phyloP scores from a whole-genome alignment of 176 grass and related monocot genomes.

The Oryza glaberrima region DNA sequence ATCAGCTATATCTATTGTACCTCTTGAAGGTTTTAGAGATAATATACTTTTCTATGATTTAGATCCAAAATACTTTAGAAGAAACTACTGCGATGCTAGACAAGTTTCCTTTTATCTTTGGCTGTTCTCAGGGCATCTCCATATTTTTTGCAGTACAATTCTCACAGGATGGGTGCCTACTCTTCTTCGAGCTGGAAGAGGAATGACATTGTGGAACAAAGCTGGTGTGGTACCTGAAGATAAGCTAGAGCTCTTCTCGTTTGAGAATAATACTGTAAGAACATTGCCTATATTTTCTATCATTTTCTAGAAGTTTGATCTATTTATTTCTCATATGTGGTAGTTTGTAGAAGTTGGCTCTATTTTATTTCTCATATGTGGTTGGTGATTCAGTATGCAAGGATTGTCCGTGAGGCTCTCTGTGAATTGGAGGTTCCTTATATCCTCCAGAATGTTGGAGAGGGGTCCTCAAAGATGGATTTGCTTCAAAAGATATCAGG shows the following conservation, averaged over 20 bases:
- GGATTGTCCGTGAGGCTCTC: constrained; percentile 83
- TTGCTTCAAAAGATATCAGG: constrained; percentile 51
- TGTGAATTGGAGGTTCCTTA: constrained; percentile 97
- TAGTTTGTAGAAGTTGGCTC: not conserved
- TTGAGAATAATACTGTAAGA: constrained; percentile 85
- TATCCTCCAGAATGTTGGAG: constrained; percentile 77
- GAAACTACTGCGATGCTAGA: not conserved
- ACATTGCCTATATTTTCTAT: not conserved
- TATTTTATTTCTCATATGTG: constrained; percentile 5
- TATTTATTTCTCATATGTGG: constrained; percentile 12
- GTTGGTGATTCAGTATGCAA: constrained; percentile 57
- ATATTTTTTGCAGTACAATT: constrained; percentile 63
- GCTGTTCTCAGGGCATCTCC: not conserved
- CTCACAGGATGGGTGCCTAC: constrained; percentile 94
- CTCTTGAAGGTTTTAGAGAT: not conserved
- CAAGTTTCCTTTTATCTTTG: not conserved
- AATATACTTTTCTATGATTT: not conserved
- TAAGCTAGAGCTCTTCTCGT: constrained; percentile 86
- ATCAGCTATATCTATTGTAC: constrained; percentile 1
- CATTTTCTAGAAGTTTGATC: not conserved
- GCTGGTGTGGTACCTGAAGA: constrained; percentile 60
- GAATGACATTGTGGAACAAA: constrained; percentile 86
- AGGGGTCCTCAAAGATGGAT: constrained; percentile 70
- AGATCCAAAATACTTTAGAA: constrained; percentile 13
- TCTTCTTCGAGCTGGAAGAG: constrained; percentile 84